These are phyloP conservation scores for Rauvolfia tetraphylla DNA, from an alignment of 257 asterid genomes.

Conservation along the genomic window DNA sequence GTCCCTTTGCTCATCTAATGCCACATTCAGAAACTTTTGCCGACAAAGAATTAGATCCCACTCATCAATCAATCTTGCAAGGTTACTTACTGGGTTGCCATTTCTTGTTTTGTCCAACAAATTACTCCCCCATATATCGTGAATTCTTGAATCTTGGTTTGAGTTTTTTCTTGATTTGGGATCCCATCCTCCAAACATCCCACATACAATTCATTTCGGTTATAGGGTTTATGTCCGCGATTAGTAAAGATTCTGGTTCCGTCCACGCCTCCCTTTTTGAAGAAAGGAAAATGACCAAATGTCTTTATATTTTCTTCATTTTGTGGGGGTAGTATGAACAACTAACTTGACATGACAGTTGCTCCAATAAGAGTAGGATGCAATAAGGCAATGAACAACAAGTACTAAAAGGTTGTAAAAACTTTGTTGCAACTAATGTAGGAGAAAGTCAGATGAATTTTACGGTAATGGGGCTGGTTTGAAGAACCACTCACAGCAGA, in stretches of 20 bases:
- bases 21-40: not conserved
- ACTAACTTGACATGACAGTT: conserved; percentile 1
- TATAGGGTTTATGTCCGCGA: too few relatives aligned
- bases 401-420: not conserved
- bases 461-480: not conserved
- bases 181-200: not conserved
- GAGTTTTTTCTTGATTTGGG: not conserved
- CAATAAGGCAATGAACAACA: not conserved
- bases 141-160: not conserved
- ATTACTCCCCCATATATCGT: not conserved
- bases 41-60: conserved; percentile 4
- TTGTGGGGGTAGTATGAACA: not conserved
- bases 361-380: not conserved
- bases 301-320: too few relatives aligned
- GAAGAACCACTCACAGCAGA: not conserved
- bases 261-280: not conserved
- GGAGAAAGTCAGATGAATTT: not conserved
- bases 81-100: not conserved
- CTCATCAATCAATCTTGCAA: not conserved
- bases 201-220: too few relatives aligned
- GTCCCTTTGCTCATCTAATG: not conserved
- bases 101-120: not conserved
- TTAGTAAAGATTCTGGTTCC: too few relatives aligned
- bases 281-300: not conserved
- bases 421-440: not conserved